Percentiles rank a stretch among this genome's conserved stretches.
Conservation (phyloP, 2,329 filamentous ascomycete species). For the Aspergillus tamarii region DNA sequence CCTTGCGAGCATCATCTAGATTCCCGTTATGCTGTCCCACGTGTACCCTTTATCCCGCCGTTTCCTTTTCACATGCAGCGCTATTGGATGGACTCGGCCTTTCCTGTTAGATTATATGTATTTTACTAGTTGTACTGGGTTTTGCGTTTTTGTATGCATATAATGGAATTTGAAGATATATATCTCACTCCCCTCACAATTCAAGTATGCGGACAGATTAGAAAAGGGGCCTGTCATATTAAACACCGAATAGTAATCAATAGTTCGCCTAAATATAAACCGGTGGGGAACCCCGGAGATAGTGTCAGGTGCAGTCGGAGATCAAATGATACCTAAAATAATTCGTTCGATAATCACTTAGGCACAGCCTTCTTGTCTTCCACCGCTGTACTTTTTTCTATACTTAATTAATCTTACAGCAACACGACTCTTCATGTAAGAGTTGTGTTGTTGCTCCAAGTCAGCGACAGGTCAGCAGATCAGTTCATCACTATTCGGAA, state of each 20-base stretch:
- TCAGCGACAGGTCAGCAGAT: not conserved
- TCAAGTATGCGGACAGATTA: not conserved
- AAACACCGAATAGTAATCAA: constrained; percentile 1
- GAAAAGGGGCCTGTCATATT: constrained; percentile 16
- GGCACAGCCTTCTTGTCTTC: constrained; percentile 1
- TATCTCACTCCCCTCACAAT: not conserved
- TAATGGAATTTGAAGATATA: constrained; percentile 29
- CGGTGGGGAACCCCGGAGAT: constrained; percentile 1
- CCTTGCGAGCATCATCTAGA: constrained; percentile 1
- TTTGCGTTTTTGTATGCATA: constrained; percentile 37
- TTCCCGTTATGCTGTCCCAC: constrained; percentile 1
- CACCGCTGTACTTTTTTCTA: not conserved
- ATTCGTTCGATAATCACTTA: not conserved
- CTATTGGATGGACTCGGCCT: constrained; percentile 28
- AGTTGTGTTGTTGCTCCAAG: not conserved
- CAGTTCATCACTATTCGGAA: not conserved
- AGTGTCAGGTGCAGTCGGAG: constrained; percentile 2
- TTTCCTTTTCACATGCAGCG: constrained; percentile 18
- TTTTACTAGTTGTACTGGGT: constrained; percentile 31
- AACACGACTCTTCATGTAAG: not conserved
- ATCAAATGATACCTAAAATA: constrained; percentile 5
- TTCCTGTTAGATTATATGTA: constrained; percentile 31
- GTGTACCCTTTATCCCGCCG: constrained; percentile 2
- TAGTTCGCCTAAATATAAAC: constrained; percentile 1
- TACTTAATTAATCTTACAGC: not conserved